Evolutionary conservation across 2,329 filamentous ascomycete species (phyloP), one percentile per base, ranked within the genome.

Genomic region (Aureobasidium sp.): DNA sequence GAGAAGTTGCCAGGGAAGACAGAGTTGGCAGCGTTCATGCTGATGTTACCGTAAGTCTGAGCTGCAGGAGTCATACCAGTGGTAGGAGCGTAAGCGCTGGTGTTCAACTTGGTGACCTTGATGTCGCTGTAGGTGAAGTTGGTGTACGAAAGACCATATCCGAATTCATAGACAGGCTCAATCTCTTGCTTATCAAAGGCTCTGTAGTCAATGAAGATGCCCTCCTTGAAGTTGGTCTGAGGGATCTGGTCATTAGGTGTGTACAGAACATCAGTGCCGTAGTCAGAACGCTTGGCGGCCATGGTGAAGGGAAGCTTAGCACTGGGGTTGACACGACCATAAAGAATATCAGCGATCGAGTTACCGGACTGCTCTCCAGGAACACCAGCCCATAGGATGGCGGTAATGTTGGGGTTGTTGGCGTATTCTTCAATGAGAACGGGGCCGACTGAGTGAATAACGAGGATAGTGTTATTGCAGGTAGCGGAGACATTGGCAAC

Each of bases 381-480:
- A 20, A 93, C 79, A 72, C 92, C 91, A 47, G 92, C 92, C 86
- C 91, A 95, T 1, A 96, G 76, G 55, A 96, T 93, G 50, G 92
- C 93, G 0, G 92, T 93, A 58, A 96, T 84, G 77, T 96, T 96
- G 31, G 88, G 87, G 77, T 88, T 89, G 65, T 91, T 80, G 71
- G 91, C 88, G 85, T 90, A 94, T 18, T 93, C 87, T 5, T 89
- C 88, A 25, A 97, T 78, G 1, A 96, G 80, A 3, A 95, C 91
- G 1, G 94, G 89, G 0, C 94, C 94, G 2, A 90, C 87, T 1
- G 92, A 93, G 81, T 98, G 95, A 63, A 98, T 91, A 66, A 97
- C 88, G 16, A 97, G 92, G 67, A 97, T 91, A 16, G 93, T 97
- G 84, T 97, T 97, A 80, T 90, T 89, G 83, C 91, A 94, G 68